Conservation (phyloP, 257 asterid genomes). For the Ajuga chamaepitys region DNA sequence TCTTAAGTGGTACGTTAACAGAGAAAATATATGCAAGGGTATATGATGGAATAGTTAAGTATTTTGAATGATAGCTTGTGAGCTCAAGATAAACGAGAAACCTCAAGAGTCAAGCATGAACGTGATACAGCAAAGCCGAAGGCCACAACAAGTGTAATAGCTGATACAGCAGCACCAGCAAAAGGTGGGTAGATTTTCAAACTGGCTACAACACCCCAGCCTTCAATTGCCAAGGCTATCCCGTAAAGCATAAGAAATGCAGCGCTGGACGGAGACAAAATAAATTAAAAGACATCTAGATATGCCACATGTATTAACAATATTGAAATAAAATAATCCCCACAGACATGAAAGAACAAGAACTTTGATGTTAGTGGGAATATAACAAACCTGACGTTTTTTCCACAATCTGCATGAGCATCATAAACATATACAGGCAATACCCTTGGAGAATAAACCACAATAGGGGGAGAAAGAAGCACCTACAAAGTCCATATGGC, state of each 20-base stretch:
- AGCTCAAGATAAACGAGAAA: conserved; percentile 23
- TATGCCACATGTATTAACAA: background rate
- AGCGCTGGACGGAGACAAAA: conserved; percentile 43
- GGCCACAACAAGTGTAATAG: conserved; percentile 92
- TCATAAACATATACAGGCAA: conserved; percentile 97
- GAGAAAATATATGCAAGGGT: background rate
- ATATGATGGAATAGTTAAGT: background rate
- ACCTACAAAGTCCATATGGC: conserved; percentile 43
- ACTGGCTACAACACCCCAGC: conserved; percentile 99
- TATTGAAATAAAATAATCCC: background rate
- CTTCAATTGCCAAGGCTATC: conserved; percentile 91
- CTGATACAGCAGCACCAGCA: conserved; percentile 99
- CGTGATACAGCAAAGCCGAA: conserved; percentile 99
- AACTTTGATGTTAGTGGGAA: conserved; percentile 6
- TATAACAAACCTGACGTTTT: conserved; percentile 84
- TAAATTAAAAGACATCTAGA: background rate
- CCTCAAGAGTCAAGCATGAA: conserved; percentile 97
- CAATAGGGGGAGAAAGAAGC: conserved; percentile 98
- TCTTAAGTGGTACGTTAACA: conserved; percentile 8
- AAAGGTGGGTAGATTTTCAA: conserved; percentile 95
- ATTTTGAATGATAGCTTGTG: background rate
- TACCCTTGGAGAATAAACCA: conserved; percentile 96
- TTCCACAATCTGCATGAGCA: conserved; percentile 99
- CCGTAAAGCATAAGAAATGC: conserved; percentile 97
- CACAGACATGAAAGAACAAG: conserved; percentile 7